These are phyloP conservation scores for Coccomyxa subellipsoidea DNA, from an alignment of 163 green algal genomes.

Conservation along the genomic window DNA sequence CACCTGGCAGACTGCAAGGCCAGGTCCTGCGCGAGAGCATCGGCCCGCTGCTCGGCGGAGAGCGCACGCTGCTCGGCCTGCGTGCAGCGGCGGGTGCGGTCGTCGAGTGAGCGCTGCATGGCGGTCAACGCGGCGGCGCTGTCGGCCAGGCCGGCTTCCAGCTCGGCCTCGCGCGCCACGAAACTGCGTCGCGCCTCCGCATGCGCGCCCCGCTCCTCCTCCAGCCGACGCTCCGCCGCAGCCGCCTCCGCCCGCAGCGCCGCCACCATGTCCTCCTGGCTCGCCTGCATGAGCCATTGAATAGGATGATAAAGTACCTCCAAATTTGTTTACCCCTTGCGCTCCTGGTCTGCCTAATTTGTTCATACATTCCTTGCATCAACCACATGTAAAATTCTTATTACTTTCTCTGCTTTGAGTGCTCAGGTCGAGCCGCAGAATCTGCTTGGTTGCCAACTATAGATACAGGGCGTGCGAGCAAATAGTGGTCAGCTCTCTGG, in stretches of 20 bases:
- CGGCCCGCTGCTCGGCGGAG: background rate
- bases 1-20: background rate
- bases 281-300: slow-evolving; percentile 23
- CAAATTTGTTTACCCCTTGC: too few relatives aligned
- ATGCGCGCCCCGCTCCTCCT: slow-evolving; percentile 59
- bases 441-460: too few relatives aligned
- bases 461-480: too few relatives aligned
- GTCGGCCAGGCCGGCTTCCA: slow-evolving; percentile 51
- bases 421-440: too few relatives aligned
- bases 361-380: too few relatives aligned
- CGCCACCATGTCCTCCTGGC: slow-evolving; percentile 41
- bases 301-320: too few relatives aligned
- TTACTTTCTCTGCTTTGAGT: too few relatives aligned
- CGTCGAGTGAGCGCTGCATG: slow-evolving; percentile 41
- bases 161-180: slow-evolving; percentile 48
- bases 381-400: too few relatives aligned
- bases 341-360: too few relatives aligned
- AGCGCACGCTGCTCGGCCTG: slow-evolving; percentile 30
- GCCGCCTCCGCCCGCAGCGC: slow-evolving; percentile 58
- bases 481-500: too few relatives aligned
- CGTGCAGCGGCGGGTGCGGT: slow-evolving; percentile 26
- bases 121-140: slow-evolving; percentile 33
- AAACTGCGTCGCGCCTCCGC: background rate
- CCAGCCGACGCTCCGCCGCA: slow-evolving; percentile 50
- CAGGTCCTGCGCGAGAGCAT: background rate